Conservation (phyloP, 345 rosid genomes). For the Kernera saxatilis region DNA sequence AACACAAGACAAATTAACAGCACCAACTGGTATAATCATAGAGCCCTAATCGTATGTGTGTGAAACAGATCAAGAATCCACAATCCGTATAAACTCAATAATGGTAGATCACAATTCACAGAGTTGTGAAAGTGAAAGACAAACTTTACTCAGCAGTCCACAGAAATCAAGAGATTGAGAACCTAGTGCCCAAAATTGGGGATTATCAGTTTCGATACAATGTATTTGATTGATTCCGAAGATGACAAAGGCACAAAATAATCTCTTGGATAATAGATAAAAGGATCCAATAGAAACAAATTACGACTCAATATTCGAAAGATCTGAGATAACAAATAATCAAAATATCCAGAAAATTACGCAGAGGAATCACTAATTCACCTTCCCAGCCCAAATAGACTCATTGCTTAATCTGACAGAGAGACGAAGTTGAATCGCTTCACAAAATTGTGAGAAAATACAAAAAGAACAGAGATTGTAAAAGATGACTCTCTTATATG, state of each 20-base stretch:
- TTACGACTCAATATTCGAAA: background rate
- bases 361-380: background rate
- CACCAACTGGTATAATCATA: background rate
- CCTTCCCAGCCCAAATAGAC: slow-evolving; percentile 12
- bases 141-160: background rate
- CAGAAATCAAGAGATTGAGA: background rate
- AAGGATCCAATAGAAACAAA: no score
- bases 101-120: background rate
- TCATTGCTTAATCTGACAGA: background rate
- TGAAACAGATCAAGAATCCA: background rate
- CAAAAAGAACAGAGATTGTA: no score
- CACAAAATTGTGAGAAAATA: background rate
- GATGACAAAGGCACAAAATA: no score
- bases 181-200: background rate
- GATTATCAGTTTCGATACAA: background rate
- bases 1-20: background rate
- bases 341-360: background rate
- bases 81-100: background rate
- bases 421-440: background rate
- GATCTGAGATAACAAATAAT: slow-evolving; percentile 1
- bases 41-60: background rate
- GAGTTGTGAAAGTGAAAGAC: background rate
- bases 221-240: no score
- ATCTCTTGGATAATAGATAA: no score
- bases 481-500: background rate